phyloP scores from a whole-genome alignment of 257 asterid genomes.

The Verbena officinalis region DNA sequence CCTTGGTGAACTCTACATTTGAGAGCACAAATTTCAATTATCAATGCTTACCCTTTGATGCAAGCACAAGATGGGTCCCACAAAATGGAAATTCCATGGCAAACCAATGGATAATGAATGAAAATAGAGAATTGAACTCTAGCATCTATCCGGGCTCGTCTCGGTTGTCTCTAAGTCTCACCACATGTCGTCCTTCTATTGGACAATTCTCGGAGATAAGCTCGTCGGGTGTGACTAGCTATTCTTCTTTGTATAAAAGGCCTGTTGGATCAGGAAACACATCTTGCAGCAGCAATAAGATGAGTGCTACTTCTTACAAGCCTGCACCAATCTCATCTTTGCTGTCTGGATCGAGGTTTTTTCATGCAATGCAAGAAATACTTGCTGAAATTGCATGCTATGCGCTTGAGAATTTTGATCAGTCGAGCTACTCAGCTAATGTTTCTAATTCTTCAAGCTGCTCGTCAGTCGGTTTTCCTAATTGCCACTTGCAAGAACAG shows the following conservation, averaged over 20 bases:
- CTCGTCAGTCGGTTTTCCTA: slow-evolving; percentile 23
- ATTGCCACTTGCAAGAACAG: slow-evolving; percentile 22
- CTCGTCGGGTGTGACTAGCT: slow-evolving; percentile 45
- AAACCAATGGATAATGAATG: slow-evolving; percentile 44
- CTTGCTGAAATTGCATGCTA: slow-evolving; percentile 66
- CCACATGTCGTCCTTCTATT: slow-evolving; percentile 49
- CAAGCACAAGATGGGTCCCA: slow-evolving; percentile 42
- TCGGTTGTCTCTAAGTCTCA: slow-evolving; percentile 68
- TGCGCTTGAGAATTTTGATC: slow-evolving; percentile 48
- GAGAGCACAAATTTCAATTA: slow-evolving; percentile 25
- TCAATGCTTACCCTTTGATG: slow-evolving; percentile 34
- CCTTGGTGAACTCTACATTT: slow-evolving; percentile 34
- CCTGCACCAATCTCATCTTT: slow-evolving; percentile 43
- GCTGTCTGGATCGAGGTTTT: slow-evolving; percentile 56
- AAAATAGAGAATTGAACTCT: slow-evolving; percentile 31
- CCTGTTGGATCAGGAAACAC: slow-evolving; percentile 51
- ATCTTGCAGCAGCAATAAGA: slow-evolving; percentile 50
- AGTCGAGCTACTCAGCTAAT: slow-evolving; percentile 22
- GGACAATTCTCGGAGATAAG: slow-evolving; percentile 57
- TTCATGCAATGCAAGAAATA: slow-evolving; percentile 71
- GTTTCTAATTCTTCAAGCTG: slow-evolving; percentile 28
- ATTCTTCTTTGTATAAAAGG: slow-evolving; percentile 38
- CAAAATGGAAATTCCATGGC: slow-evolving; percentile 26
- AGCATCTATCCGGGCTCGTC: slow-evolving; percentile 38
- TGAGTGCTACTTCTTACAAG: slow-evolving; percentile 46